Conservation (phyloP, 2,329 filamentous ascomycete genomes). For the Botrytis porri region DNA sequence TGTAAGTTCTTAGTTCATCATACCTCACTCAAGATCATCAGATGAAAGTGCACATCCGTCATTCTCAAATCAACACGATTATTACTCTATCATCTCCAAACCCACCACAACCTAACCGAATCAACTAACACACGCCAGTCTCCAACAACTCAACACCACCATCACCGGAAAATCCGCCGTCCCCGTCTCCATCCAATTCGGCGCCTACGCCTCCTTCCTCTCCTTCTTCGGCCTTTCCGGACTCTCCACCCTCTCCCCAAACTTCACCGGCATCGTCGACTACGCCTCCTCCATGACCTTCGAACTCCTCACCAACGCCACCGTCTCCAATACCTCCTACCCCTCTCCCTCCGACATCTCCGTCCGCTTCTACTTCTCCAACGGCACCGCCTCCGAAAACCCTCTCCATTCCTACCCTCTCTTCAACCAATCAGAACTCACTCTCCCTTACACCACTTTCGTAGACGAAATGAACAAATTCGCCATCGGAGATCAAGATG, state of each 20-base stretch:
- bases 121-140: background rate
- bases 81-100: background rate
- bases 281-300: slow-evolving; percentile 81
- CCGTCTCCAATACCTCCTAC: slow-evolving; percentile 45
- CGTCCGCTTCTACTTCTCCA: slow-evolving; percentile 61
- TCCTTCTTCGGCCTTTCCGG: slow-evolving; percentile 60
- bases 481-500: slow-evolving; percentile 58
- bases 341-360: slow-evolving; percentile 49
- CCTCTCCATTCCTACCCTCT: slow-evolving; percentile 51
- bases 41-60: slow-evolving; percentile 9
- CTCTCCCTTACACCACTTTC: slow-evolving; percentile 69
- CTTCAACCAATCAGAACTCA: slow-evolving; percentile 54
- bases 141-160: slow-evolving; percentile 53
- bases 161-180: slow-evolving; percentile 45
- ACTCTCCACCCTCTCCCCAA: slow-evolving; percentile 48
- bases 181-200: slow-evolving; percentile 54
- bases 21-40: background rate
- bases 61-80: background rate
- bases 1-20: slow-evolving; percentile 35
- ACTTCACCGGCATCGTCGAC: slow-evolving; percentile 77
- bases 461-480: slow-evolving; percentile 60
- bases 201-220: slow-evolving; percentile 60
- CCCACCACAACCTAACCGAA: background rate
- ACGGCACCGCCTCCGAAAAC: slow-evolving; percentile 50
- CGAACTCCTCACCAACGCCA: slow-evolving; percentile 62